Percentiles rank a stretch among this genome's conserved stretches.
phyloP scores from a whole-genome alignment of 2,329 filamentous ascomycete species.

The Gyromitra esculenta region DNA sequence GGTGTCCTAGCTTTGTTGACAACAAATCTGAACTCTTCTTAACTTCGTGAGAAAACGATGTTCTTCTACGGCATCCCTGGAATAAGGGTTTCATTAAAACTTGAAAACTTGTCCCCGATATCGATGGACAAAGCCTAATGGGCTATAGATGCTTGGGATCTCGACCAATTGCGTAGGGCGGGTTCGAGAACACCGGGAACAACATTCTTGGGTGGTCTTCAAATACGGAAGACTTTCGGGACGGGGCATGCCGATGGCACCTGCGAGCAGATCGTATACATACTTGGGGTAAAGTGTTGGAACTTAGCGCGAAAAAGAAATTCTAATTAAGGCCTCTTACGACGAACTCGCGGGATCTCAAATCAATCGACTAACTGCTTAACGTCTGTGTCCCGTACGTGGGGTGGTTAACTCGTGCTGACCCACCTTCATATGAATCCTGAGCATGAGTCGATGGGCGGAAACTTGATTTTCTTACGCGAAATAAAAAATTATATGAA shows the following conservation, averaged over 20 bases:
- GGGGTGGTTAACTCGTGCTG: not conserved
- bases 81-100: not conserved
- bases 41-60: not conserved
- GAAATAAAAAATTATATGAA: conserved; percentile 3
- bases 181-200: not conserved
- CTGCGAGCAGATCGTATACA: not conserved
- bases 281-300: not conserved
- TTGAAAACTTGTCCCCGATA: not conserved
- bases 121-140: not conserved
- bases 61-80: not conserved
- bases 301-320: not conserved
- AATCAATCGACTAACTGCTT: not conserved
- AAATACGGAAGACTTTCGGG: not conserved
- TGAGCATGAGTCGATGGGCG: not conserved
- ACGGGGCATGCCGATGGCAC: not conserved
- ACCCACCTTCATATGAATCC: not conserved
- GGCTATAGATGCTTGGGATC: not conserved
- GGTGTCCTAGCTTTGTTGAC: not conserved
- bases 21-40: not conserved
- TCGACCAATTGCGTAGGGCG: not conserved
- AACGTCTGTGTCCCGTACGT: not conserved
- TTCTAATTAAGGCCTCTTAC: not conserved
- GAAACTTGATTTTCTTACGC: not conserved
- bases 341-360: not conserved
- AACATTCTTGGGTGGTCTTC: not conserved